Evolutionary conservation across 129 eudicot genomes (phyloP), one percentile per base, ranked within the genome.

Genomic region (Centaurea solstitialis): DNA sequence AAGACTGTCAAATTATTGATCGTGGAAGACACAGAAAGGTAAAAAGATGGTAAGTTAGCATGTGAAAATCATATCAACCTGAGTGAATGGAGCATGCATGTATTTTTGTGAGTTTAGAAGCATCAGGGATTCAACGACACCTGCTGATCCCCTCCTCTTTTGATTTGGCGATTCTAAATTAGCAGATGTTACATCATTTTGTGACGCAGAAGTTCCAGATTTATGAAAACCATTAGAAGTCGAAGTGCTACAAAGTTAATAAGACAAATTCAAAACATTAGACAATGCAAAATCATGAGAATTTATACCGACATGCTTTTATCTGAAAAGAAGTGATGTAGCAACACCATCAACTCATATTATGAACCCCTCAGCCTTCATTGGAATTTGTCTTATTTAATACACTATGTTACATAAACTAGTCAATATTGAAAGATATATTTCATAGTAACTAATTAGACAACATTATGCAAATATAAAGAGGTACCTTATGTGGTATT

Each of bases 51-150:
- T 23, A 72, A 75, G 59, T 12, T 73, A 82, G 64, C 20, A 70
- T 50, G 70, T 22, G 68, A 72, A 86, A 72, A 68, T 20, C 20
- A 67, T 41, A 84, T 62, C 73, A 75, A 93, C 98, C 98, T 91
- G 98, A 47, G 94, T 93, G 79, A 89, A 87, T 85, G 98, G 98
- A 76, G 91, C 94, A 91, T 93, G 97, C 97, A 93, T 89, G 77
- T 78, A 40, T 79, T 79, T 86, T 24, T 66, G 75, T 22, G 98
- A 93, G 20, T 87, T 86, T 67, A 93, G 74, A 83, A 93, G 97
- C 97, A 93, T 89, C 92, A 89, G 76, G 59, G 93, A 87, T 76
- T 85, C 86, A 68, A 83, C 89, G 39, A 86, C 82, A 75, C 97
- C 97, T 75, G 98, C 91, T 62, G 98, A 89, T 24, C 97, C 94